A percentile compares a stretch with the other conserved stretches of the same genome.
Evolutionary conservation across 306 rosid species (phyloP).

Genomic region (Phaseolus lunatus): DNA sequence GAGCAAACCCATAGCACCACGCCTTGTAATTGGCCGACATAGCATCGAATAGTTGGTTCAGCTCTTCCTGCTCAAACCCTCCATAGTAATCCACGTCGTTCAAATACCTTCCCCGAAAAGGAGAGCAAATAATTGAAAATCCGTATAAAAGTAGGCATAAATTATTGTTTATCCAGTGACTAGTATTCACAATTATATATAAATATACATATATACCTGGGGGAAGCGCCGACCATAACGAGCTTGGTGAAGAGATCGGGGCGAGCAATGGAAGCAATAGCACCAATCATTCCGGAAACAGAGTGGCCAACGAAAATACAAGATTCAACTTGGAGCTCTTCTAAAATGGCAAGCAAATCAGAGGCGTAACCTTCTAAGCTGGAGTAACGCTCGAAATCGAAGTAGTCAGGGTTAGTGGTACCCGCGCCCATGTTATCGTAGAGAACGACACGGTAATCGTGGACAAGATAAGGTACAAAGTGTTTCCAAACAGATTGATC

Average conservation of each 20-base stretch:
- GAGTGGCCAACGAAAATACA: conserved; percentile 88
- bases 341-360: conserved; percentile 73
- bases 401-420: conserved; percentile 84
- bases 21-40: conserved; percentile 80
- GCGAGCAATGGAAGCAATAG: conserved; percentile 69
- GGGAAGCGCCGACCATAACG: conserved; percentile 67
- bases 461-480: conserved; percentile 66
- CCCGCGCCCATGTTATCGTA: conserved; percentile 91
- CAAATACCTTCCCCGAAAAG: conserved; percentile 59
- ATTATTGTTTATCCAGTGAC: background rate
- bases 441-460: conserved; percentile 62
- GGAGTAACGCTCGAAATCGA: conserved; percentile 75
- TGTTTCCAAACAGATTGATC: conserved; percentile 92
- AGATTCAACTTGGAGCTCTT: conserved; percentile 57
- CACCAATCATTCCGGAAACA: conserved; percentile 80
- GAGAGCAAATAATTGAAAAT: background rate
- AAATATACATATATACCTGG: no score
- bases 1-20: conserved; percentile 88
- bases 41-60: conserved; percentile 70
- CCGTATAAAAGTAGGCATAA: background rate
- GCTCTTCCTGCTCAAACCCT: conserved; percentile 82
- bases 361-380: conserved; percentile 74
- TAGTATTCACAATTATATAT: no score
- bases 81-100: conserved; percentile 82
- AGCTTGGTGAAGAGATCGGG: conserved; percentile 77